Base-by-base conservation (phyloP, 2,329 filamentous ascomycete genomes). In the Beauveria rudraprayagi region DNA sequence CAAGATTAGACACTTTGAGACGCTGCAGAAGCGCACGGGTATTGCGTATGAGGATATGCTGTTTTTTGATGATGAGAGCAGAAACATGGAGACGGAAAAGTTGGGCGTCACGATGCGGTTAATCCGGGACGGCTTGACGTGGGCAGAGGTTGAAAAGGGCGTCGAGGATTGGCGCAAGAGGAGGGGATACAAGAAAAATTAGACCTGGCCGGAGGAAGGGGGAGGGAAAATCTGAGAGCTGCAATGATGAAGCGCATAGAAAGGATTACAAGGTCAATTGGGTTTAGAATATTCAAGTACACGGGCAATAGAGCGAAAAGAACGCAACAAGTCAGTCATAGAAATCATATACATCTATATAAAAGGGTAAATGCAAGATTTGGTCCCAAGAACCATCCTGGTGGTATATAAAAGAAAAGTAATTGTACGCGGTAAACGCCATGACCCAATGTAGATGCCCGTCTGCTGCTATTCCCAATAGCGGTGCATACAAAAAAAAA, bases 51-150 rank as follows among this genome's bases (percentile, higher is more conserved):
- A 88, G 65, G 91, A 97, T 53, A 96, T 97, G 88, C 72, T 97
- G 40, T 97, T 97, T 73, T 97, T 97, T 66, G 93, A 97, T 67
- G 93, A 97, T 68, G 93, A 97, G 81, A 80, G 81, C 57, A 78
- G 93, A 63, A 97, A 97, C 70, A 80, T 84, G 62, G 92, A 97
- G 70, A 93, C 96, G 1, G 85, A 87, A 76, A 77, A 71, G 28
- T 69, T 97, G 55, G 92, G 92, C 0, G 89, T 96, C 3, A 90
- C 89, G 0, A 96, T 97, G 84, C 86, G 85, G 70, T 76, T 97
- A 55, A 88, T 97, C 0, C 77, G 83, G 61, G 88, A 96, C 71
- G 92, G 92, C 0, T 85, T 96, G 59, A 87, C 83, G 2, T 87
- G 85, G 75, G 79, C 79, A 0, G 92, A 94, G 77, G 77, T 97